phyloP scores from a whole-genome alignment of 83 land plant species.

The Picea mariana region DNA sequence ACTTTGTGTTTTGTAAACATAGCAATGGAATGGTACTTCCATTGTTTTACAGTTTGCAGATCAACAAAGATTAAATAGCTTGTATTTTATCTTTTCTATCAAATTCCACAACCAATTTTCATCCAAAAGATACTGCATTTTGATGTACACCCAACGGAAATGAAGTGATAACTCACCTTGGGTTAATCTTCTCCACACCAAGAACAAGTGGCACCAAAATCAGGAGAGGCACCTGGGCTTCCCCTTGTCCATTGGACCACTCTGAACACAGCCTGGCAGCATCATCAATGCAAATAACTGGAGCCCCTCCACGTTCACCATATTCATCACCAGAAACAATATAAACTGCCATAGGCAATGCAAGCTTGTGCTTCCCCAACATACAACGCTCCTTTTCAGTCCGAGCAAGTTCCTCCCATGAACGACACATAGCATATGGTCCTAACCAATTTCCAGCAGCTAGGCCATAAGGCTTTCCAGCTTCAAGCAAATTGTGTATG shows the following conservation, averaged over 20 bases:
- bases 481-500: constrained; percentile 84
- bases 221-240: constrained; percentile 58
- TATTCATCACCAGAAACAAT: constrained; percentile 97
- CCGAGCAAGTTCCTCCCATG: constrained; percentile 80
- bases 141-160: no score
- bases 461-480: constrained; percentile 83
- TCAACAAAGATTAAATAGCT: background rate
- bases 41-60: background rate
- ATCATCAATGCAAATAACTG: constrained; percentile 81
- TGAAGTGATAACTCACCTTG: constrained; percentile 46
- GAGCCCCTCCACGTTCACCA: constrained; percentile 98
- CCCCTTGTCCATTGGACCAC: constrained; percentile 26
- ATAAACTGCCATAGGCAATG: constrained; percentile 77
- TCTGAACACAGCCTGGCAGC: constrained; percentile 59
- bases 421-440: constrained; percentile 94
- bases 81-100: background rate
- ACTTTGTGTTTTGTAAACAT: background rate
- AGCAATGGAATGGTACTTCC: background rate
- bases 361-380: constrained; percentile 15
- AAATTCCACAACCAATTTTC: constrained; percentile 1
- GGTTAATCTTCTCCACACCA: constrained; percentile 87
- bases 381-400: constrained; percentile 31
- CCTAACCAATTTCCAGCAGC: constrained; percentile 96
- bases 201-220: constrained; percentile 87
- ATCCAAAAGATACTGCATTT: no score